A percentile compares a stretch with the other conserved stretches of the same genome.
These are phyloP conservation scores for Saccharomyces pastorianus DNA, from an alignment of 1,139 yeast species.

Conservation along the genomic window DNA sequence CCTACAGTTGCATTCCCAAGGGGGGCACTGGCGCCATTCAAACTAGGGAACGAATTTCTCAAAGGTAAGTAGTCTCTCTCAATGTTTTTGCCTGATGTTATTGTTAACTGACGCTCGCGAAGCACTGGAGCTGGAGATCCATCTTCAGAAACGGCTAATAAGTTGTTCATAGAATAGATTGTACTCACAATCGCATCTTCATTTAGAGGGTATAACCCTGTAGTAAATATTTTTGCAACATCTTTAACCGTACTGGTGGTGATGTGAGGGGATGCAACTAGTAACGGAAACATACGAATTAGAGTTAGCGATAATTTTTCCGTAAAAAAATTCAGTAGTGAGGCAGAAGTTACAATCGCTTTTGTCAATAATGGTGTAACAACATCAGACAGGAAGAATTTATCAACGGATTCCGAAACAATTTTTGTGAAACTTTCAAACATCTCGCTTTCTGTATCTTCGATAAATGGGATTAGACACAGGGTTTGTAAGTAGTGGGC, in stretches of 20 bases:
- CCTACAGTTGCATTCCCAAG: slow-evolving; percentile 3
- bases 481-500: slow-evolving; percentile 20
- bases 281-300: slow-evolving; percentile 26
- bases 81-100: slow-evolving; percentile 13
- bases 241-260: slow-evolving; percentile 24
- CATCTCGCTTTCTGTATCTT: slow-evolving; percentile 6
- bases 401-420: slow-evolving; percentile 16
- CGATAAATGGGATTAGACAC: slow-evolving; percentile 18
- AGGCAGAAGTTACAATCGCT: slow-evolving; percentile 30
- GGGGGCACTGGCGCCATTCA: not conserved
- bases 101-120: slow-evolving; percentile 32
- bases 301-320: slow-evolving; percentile 26
- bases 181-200: slow-evolving; percentile 82
- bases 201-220: slow-evolving; percentile 38
- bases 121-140: slow-evolving; percentile 29
- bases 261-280: slow-evolving; percentile 27
- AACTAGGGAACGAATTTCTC: not conserved
- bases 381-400: slow-evolving; percentile 18
- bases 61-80: not conserved
- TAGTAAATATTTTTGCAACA: slow-evolving; percentile 36
- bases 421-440: slow-evolving; percentile 13
- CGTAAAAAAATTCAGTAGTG: slow-evolving; percentile 27
- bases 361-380: slow-evolving; percentile 33
- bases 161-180: slow-evolving; percentile 73
- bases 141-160: slow-evolving; percentile 52